Evolutionary conservation across 2,329 filamentous ascomycete species (phyloP).

Genomic region (Xylaria multiplex): DNA sequence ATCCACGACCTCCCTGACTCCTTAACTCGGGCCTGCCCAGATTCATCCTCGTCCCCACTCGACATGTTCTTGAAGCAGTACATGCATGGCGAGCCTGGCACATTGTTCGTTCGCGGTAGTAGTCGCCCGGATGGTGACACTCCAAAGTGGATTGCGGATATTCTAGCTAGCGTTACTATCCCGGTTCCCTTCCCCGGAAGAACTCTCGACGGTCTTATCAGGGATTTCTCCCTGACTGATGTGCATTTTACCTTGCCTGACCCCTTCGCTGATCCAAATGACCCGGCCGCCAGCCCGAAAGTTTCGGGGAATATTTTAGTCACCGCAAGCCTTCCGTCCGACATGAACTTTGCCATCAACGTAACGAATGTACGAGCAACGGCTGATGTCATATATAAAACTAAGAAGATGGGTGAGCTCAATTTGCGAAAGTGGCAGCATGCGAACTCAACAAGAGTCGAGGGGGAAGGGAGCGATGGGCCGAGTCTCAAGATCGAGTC

Average conservation of each 20-base stretch:
- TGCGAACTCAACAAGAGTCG: slow-evolving; percentile 79
- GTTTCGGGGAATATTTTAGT: slow-evolving; percentile 87
- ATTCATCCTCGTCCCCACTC: slow-evolving; percentile 81
- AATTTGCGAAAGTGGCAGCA: slow-evolving; percentile 84
- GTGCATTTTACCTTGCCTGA: slow-evolving; percentile 88
- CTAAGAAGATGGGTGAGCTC: slow-evolving; percentile 81
- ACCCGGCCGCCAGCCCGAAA: slow-evolving; percentile 77
- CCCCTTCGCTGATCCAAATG: slow-evolving; percentile 78
- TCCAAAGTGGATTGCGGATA: slow-evolving; percentile 82
- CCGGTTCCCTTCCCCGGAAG: slow-evolving; percentile 86
- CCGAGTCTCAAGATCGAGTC: slow-evolving; percentile 79
- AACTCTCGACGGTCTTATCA: slow-evolving; percentile 83
- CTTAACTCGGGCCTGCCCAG: slow-evolving; percentile 78
- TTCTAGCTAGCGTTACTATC: slow-evolving; percentile 83
- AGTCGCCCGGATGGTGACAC: slow-evolving; percentile 72
- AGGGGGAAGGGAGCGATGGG: slow-evolving; percentile 65
- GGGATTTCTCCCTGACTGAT: slow-evolving; percentile 85
- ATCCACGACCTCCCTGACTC: slow-evolving; percentile 78
- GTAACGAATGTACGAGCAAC: slow-evolving; percentile 80
- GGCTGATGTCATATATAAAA: slow-evolving; percentile 83
- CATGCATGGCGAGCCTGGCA: slow-evolving; percentile 80
- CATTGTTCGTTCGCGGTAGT: slow-evolving; percentile 84
- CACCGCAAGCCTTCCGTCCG: slow-evolving; percentile 79
- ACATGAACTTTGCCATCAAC: slow-evolving; percentile 86
- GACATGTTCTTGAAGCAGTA: slow-evolving; percentile 84